Base-by-base conservation (phyloP, 805 yeast genomes). In the Grigorovia humatica region DNA sequence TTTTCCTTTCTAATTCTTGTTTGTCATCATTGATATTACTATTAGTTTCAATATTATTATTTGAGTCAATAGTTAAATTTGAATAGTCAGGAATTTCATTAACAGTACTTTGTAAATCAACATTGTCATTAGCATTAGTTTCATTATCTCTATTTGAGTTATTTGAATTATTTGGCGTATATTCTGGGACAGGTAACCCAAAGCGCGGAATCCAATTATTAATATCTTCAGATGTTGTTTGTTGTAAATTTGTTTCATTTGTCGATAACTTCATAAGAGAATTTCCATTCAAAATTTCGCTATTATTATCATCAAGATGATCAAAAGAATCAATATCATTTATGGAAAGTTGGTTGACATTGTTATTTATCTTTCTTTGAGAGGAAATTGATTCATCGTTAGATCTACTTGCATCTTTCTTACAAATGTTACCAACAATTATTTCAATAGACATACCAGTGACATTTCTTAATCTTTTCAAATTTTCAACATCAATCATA, bases 371-470 rank as follows among this genome's bases (percentile, higher is more conserved):
- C 9, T 44, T 44, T 20, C 11, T 5, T 29, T 18, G 23, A 13
- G 29, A 51, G 53, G 15, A 13, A 13, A 32, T 32, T 32, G 38
- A 9, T 11, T 32, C 38, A 32, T 32, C 38, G 8, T 32, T 32
- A 11, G 3, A 2, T 4, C 8, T 9, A 32, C 15, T 32, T 32
- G 11, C 15, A 32, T 4, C 43, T 29, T 18, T n/a, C 15, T 52
- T 44, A 9, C 55, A 54, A 55, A 91, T 71, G 58, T 79, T 83
- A 2, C 97, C 97, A 29, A 89, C 75, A 20, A 87, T 74, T 1
- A 88, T 77, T 65, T 86, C 96, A 1, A 88, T 78, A 49, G 89
- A 86, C 61, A 88, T 70, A n/a, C 88, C 87, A 7, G 89, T 72
- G 19, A 88, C 88, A 62, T 89, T 86, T 58, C 81, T 82, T 70